Percentiles rank a stretch among this genome's conserved stretches.
Conservation (phyloP, 2,329 filamentous ascomycete genomes). For the Exophiala dermatitidis region DNA sequence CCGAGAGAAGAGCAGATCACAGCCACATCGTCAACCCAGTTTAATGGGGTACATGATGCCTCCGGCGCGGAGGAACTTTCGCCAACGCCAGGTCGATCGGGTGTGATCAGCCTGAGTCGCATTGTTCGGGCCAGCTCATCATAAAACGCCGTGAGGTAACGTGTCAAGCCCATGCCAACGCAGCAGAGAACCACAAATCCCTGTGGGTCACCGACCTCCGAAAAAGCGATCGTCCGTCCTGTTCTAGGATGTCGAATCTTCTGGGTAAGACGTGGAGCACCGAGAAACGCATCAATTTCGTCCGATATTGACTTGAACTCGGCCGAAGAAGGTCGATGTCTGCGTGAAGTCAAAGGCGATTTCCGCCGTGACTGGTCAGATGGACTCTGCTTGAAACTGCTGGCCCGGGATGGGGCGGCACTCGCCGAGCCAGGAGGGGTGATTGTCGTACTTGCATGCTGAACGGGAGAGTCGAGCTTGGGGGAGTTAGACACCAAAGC, state of each 20-base stretch:
- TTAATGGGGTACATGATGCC: conserved; percentile 74
- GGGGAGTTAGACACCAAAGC: conserved; percentile 9
- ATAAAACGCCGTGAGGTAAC: conserved; percentile 95
- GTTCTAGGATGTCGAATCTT: conserved; percentile 81
- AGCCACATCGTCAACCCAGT: conserved; percentile 90
- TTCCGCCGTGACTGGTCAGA: conserved; percentile 10
- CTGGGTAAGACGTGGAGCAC: conserved; percentile 75
- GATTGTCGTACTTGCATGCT: background rate
- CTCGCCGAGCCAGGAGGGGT: conserved; percentile 2
- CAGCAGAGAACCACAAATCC: conserved; percentile 93
- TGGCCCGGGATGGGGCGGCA: conserved; percentile 11
- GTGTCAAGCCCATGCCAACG: conserved; percentile 92
- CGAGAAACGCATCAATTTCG: conserved; percentile 77
- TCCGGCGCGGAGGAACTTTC: conserved; percentile 81
- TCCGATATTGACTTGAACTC: conserved; percentile 84
- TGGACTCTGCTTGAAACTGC: conserved; percentile 12
- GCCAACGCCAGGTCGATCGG: conserved; percentile 87
- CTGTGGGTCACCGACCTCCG: conserved; percentile 86
- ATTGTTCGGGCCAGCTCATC: conserved; percentile 87
- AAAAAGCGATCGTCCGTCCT: conserved; percentile 85
- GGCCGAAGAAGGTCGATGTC: conserved; percentile 24
- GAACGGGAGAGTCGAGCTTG: conserved; percentile 4
- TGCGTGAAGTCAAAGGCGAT: conserved; percentile 7
- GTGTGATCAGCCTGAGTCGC: conserved; percentile 82
- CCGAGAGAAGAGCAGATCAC: conserved; percentile 86